A percentile compares a stretch with the other conserved stretches of the same genome.
Evolutionary conservation across 2,329 filamentous ascomycete genomes (phyloP).

Genomic region (Leptoxyphium fumago): DNA sequence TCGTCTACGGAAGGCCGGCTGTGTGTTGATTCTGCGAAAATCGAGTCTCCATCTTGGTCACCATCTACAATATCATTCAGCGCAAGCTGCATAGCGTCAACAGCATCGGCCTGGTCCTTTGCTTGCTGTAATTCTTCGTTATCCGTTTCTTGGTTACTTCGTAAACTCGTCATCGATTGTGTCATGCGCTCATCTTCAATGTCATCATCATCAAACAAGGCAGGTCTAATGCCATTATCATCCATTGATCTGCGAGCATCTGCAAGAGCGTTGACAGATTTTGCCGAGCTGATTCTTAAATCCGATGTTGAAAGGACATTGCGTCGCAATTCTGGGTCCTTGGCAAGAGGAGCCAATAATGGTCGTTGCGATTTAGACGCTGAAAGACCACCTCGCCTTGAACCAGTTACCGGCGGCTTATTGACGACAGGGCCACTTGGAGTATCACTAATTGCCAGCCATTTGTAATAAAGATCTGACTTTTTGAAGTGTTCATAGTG

Average conservation of each 20-base stretch:
- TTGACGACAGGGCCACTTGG: constrained; percentile 12
- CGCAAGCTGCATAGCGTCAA: constrained; percentile 84
- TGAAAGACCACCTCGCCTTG: constrained; percentile 6
- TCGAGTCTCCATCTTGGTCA: constrained; percentile 47
- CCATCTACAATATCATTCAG: constrained; percentile 86
- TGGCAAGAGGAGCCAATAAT: constrained; percentile 8
- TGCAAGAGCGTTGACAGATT: constrained; percentile 28
- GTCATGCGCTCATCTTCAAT: constrained; percentile 57
- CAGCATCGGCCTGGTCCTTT: constrained; percentile 59
- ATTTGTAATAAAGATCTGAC: constrained; percentile 93
- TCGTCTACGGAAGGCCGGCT: constrained; percentile 37
- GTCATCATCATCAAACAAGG: constrained; percentile 67
- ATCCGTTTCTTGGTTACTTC: constrained; percentile 60
- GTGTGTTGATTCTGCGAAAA: constrained; percentile 43
- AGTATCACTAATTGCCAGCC: constrained; percentile 68
- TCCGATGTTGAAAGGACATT: constrained; percentile 48
- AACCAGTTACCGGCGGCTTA: constrained; percentile 17
- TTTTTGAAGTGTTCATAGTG: constrained; percentile 79
- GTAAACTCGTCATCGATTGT: constrained; percentile 64
- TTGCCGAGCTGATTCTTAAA: constrained; percentile 32
- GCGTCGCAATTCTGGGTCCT: constrained; percentile 38
- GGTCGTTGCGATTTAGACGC: constrained; percentile 10
- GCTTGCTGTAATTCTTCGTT: constrained; percentile 37
- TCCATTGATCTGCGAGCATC: constrained; percentile 56
- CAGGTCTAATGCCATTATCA: constrained; percentile 35